These are phyloP conservation scores for Sporisorium graminicola DNA, from an alignment of 1,284 basidiomycete species.

Conservation along the genomic window DNA sequence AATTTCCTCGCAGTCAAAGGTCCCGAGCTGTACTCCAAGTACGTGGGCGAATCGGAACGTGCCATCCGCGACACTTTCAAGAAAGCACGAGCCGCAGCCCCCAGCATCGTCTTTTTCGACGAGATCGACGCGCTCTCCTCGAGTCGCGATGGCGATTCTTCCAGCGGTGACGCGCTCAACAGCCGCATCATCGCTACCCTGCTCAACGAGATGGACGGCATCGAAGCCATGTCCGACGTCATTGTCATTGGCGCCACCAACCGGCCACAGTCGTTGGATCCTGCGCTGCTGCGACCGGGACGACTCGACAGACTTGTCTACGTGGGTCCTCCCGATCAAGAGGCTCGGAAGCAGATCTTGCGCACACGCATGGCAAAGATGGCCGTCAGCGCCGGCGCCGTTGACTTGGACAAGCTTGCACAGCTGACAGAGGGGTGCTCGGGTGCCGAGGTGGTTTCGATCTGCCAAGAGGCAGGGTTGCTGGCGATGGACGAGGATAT, in stretches of 20 bases:
- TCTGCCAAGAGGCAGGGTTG: constrained; percentile 96
- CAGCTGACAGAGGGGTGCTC: constrained; percentile 85
- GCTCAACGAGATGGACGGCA: constrained; percentile 96
- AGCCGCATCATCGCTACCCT: constrained; percentile 92
- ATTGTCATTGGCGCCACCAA: constrained; percentile 97
- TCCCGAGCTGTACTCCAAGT: constrained; percentile 96
- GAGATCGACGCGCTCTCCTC: constrained; percentile 95
- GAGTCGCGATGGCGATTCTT: constrained; percentile 76
- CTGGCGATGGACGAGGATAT: constrained; percentile 89
- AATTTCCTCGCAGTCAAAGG: constrained; percentile 99
- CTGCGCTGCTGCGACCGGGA: constrained; percentile 93
- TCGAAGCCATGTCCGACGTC: constrained; percentile 91
- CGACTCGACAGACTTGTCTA: constrained; percentile 94
- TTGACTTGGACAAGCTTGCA: constrained; percentile 81
- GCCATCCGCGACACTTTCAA: constrained; percentile 94
- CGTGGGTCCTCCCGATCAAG: constrained; percentile 88
- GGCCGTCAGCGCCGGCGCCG: constrained; percentile 77
- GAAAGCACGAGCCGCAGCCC: constrained; percentile 91
- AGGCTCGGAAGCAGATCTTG: constrained; percentile 86
- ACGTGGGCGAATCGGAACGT: constrained; percentile 95
- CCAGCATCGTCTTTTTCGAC: constrained; percentile 97
- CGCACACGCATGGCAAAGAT: constrained; percentile 82
- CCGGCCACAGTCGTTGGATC: constrained; percentile 90
- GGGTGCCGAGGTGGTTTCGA: constrained; percentile 89
- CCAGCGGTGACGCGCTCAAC: constrained; percentile 74